Evolutionary conservation across 495 filamentous ascomycete species (phyloP), one percentile per base, ranked within the genome.

Genomic region (Neurospora sp.): DNA sequence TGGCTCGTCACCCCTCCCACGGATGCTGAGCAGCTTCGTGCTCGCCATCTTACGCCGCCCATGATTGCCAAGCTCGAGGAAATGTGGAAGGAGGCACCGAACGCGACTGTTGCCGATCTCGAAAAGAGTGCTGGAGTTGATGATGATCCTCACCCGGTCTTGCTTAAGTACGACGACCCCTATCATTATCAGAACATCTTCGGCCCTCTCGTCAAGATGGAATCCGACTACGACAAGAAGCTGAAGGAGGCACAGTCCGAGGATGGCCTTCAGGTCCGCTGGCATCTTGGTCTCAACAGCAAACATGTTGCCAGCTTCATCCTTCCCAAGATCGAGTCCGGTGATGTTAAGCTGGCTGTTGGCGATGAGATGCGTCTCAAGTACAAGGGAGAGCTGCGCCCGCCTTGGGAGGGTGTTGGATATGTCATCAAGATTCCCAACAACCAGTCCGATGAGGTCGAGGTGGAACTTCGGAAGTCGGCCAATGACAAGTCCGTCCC

Each of bases 341-440:
- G 96, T 40, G 96, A 99, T 82, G 96, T 98, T 70, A 99, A 99
- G 82, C 84, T 99, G 74, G 96, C 96, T 2, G 96, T 99, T 44
- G 96, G 96, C 71, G 96, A 99, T 79, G 96, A 99, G 80, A 99
- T 99, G 96, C 91, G 96, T 8, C 83, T 99, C 70, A 93, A 96
- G 75, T 99, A 99, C 83, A 96, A 91, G 71, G 96, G 96, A 73
- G 96, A 98, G 82, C 86, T 99, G 53, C 93, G 96, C 27, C 86
- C 94, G 40, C 90, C 94, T 73, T 99, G 96, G 96, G 96, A 99
- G 78, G 96, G 96, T 31, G 96, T 99, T 37, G 96, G 96, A 70
- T 99, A 99, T 81, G 96, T 99, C 70, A 94, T 98, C 83, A 99
- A 99, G 83, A 98, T 99, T 74, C 96, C 96, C 8, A 98, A 99